Evolutionary conservation across 1,284 basidiomycete species (phyloP).

Genomic region (Moesziomyces globuligerus): DNA sequence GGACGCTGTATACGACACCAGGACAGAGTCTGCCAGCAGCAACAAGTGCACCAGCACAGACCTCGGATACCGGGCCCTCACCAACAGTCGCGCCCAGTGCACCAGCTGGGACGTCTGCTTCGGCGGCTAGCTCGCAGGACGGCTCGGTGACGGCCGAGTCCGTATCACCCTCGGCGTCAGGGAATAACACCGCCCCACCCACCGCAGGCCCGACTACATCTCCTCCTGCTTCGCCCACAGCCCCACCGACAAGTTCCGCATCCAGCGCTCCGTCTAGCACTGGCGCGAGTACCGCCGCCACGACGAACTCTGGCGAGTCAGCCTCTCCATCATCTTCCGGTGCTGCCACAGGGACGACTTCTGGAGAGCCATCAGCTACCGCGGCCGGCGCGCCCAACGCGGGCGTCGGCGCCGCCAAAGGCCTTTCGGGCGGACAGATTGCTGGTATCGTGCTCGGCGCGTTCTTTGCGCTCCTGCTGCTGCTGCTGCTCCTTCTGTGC

Average conservation of each 20-base stretch:
- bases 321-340: not conserved
- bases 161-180: slow-evolving; percentile 1
- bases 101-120: not conserved
- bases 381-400: slow-evolving; percentile 15
- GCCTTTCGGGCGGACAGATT: slow-evolving; percentile 53
- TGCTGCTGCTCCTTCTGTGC: slow-evolving; percentile 40
- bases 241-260: not conserved
- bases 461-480: slow-evolving; percentile 38
- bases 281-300: not conserved
- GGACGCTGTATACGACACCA: slow-evolving; percentile 52
- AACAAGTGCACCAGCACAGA: not conserved
- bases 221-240: not conserved
- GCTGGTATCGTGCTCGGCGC: slow-evolving; percentile 54
- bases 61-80: not conserved
- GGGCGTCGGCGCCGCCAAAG: not conserved
- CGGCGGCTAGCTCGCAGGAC: slow-evolving; percentile 3
- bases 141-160: slow-evolving; percentile 15
- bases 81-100: not conserved
- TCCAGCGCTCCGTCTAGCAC: not conserved
- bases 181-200: not conserved
- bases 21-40: slow-evolving; percentile 20
- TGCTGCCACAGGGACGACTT: slow-evolving; percentile 1
- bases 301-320: slow-evolving; percentile 1
- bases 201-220: slow-evolving; percentile 2
- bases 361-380: slow-evolving; percentile 20